phyloP scores from a whole-genome alignment of 345 rosid species.

The Rhodamnia rubescens region DNA sequence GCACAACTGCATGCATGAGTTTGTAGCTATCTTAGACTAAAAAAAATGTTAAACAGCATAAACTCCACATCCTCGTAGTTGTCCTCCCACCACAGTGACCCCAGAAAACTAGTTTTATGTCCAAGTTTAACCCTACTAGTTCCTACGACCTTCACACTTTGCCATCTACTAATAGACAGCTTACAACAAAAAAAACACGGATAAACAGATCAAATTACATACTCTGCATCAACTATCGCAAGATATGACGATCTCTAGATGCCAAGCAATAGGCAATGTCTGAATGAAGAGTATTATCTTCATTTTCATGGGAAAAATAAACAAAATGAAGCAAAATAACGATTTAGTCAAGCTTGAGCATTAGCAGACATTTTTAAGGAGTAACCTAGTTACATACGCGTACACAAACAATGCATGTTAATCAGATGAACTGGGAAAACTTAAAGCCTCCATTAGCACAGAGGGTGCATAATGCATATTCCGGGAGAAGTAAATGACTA shows the following conservation, averaged over 20 bases:
- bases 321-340: neutral
- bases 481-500: neutral
- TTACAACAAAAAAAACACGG: neutral
- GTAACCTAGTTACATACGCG: neutral
- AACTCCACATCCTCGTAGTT: neutral
- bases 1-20: neutral
- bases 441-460: neutral
- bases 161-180: neutral
- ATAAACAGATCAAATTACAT: neutral
- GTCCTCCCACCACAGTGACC: neutral
- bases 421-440: neutral
- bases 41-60: neutral
- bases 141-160: neutral
- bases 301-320: neutral
- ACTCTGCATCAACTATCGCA: neutral
- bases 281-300: neutral
- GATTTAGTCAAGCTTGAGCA: neutral
- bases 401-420: neutral
- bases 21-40: neutral
- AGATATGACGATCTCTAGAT: neutral
- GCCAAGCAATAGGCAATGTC: neutral
- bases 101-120: neutral
- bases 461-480: neutral
- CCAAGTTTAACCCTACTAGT: neutral
- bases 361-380: neutral